These are phyloP conservation scores for Phaeosphaeriaceae sp. DNA, from an alignment of 2,329 filamentous ascomycete species.

Conservation along the genomic window DNA sequence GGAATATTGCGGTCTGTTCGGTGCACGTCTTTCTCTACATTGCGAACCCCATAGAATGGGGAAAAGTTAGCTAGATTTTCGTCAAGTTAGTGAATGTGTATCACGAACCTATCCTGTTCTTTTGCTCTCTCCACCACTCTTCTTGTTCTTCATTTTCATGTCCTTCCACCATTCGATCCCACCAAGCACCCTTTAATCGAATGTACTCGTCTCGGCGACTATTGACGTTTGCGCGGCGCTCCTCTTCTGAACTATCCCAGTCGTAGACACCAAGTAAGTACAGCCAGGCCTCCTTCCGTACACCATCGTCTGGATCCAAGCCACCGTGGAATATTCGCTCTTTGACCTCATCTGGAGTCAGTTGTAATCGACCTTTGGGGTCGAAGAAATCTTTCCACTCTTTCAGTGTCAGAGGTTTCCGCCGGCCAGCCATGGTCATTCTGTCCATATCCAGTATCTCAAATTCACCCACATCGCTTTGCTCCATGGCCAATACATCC, in stretches of 20 bases:
- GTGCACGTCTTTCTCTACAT: slow-evolving; percentile 95
- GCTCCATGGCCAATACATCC: slow-evolving; percentile 91
- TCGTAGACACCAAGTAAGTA: slow-evolving; percentile 91
- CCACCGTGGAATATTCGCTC: slow-evolving; percentile 97
- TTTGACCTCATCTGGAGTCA: slow-evolving; percentile 92
- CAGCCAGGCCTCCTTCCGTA: slow-evolving; percentile 95
- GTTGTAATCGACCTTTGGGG: slow-evolving; percentile 72
- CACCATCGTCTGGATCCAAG: slow-evolving; percentile 84
- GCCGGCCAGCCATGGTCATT: slow-evolving; percentile 75
- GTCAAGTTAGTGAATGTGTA: neutral
- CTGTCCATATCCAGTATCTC: slow-evolving; percentile 85
- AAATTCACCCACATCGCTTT: slow-evolving; percentile 94
- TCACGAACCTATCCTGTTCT: slow-evolving; percentile 83
- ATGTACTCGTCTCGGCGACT: slow-evolving; percentile 93
- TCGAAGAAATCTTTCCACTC: slow-evolving; percentile 97
- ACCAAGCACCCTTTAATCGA: slow-evolving; percentile 92
- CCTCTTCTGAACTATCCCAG: slow-evolving; percentile 88
- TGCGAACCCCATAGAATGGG: slow-evolving; percentile 61
- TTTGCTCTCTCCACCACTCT: slow-evolving; percentile 98
- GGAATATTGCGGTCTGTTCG: slow-evolving; percentile 92
- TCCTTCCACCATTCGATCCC: slow-evolving; percentile 88
- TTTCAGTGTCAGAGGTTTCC: slow-evolving; percentile 76
- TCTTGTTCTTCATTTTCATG: slow-evolving; percentile 79
- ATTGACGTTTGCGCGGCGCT: slow-evolving; percentile 81
- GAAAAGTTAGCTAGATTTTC: slow-evolving; percentile 51